Conservation (phyloP, 75 land plant genomes). For the Chamaecyparis obtusa region DNA sequence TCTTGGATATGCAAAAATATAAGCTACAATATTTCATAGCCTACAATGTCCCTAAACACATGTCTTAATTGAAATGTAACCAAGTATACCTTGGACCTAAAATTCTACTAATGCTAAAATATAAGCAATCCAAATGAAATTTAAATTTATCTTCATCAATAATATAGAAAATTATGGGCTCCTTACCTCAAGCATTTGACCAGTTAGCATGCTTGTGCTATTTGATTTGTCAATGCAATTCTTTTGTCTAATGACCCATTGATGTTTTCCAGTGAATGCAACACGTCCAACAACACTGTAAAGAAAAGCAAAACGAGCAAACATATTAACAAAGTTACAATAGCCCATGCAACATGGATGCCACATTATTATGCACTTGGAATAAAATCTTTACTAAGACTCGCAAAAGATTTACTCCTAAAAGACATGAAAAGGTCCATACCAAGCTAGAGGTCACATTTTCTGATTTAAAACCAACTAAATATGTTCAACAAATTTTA, state of each 20-base stretch:
- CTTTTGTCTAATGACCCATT: slow-evolving; percentile 35
- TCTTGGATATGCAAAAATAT: background rate
- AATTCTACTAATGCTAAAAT: background rate
- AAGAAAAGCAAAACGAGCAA: background rate
- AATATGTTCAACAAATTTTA: background rate
- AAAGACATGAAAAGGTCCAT: background rate
- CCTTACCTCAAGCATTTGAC: slow-evolving; percentile 2
- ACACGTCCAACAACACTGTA: slow-evolving; percentile 60
- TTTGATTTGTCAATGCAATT: background rate
- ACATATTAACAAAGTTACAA: background rate
- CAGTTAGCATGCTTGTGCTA: background rate
- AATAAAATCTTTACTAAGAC: background rate
- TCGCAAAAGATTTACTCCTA: background rate
- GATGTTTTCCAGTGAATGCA: slow-evolving; percentile 47
- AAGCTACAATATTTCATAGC: background rate
- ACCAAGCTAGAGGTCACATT: background rate
- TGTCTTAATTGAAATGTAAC: background rate
- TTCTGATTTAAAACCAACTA: background rate
- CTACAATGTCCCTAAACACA: background rate
- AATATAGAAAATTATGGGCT: background rate
- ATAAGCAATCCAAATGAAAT: background rate
- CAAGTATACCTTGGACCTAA: background rate
- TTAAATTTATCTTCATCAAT: background rate
- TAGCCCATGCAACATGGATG: background rate
- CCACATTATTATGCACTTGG: background rate